Evolutionary conservation across 1,284 basidiomycete species (phyloP).

Genomic region (Schizopora paradoxa): DNA sequence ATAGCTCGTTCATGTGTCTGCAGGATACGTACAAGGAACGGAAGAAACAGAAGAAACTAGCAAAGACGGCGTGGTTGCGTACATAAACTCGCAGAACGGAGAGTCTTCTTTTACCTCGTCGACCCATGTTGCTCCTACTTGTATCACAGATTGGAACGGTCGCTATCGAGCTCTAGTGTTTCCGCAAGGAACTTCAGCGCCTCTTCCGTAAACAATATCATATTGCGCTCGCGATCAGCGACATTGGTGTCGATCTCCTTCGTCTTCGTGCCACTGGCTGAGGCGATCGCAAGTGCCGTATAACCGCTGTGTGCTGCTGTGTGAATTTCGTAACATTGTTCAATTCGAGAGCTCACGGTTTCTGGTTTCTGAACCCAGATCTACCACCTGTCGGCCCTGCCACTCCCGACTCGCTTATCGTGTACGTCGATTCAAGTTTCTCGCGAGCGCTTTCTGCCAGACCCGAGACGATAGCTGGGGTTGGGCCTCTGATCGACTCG

Average conservation of each 20-base stretch:
- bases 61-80: slow-evolving; percentile 86
- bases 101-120: too few relatives aligned
- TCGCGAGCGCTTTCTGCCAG: slow-evolving; percentile 20
- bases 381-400: slow-evolving; percentile 21
- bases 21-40: slow-evolving; percentile 87
- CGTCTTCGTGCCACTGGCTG: slow-evolving; percentile 17
- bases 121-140: background rate
- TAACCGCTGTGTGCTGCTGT: slow-evolving; percentile 13
- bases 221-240: slow-evolving; percentile 21
- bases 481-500: slow-evolving; percentile 20
- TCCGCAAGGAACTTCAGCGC: slow-evolving; percentile 20
- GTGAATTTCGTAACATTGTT: background rate
- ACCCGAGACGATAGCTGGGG: slow-evolving; percentile 20
- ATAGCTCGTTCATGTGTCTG: slow-evolving; percentile 6
- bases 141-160: slow-evolving; percentile 4
- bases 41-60: slow-evolving; percentile 77
- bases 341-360: slow-evolving; percentile 4
- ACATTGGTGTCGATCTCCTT: slow-evolving; percentile 19
- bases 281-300: slow-evolving; percentile 20
- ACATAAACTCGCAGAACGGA: slow-evolving; percentile 39
- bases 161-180: slow-evolving; percentile 16
- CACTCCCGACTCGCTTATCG: slow-evolving; percentile 23
- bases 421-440: slow-evolving; percentile 20
- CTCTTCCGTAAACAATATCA: slow-evolving; percentile 23
- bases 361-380: slow-evolving; percentile 8